Evolutionary conservation across 2,329 filamentous ascomycete genomes (phyloP).

Genomic region (Cytospora leucostoma): DNA sequence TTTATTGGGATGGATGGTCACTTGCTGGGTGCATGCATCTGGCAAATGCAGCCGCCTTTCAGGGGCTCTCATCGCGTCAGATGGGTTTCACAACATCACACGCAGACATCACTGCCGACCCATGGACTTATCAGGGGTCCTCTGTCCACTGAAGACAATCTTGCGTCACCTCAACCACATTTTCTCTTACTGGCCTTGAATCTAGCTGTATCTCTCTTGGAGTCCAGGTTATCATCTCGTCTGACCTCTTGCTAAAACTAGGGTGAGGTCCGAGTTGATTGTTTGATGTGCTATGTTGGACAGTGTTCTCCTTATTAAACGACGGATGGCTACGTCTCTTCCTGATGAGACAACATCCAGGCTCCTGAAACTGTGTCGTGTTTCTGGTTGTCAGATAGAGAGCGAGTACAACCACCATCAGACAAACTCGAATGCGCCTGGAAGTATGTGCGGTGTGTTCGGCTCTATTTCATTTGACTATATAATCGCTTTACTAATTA

Average conservation of each 20-base stretch:
- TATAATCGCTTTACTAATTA: no score
- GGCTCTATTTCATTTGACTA: no score
- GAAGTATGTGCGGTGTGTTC: no score
- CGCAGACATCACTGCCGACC: conserved; percentile 17
- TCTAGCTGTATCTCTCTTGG: not conserved
- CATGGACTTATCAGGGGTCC: conserved; percentile 1
- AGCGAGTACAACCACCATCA: not conserved
- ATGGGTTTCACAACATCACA: conserved; percentile 14
- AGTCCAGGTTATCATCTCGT: no score
- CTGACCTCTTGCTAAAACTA: no score
- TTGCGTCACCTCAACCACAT: not conserved
- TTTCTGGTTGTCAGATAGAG: conserved; percentile 10
- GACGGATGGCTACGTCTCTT: not conserved
- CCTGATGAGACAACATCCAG: conserved; percentile 10
- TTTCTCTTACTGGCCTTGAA: not conserved
- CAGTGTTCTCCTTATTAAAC: not conserved
- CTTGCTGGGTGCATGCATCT: not conserved
- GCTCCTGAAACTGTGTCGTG: conserved; percentile 17
- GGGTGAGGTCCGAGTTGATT: not conserved
- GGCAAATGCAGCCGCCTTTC: conserved; percentile 16
- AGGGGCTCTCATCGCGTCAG: conserved; percentile 10
- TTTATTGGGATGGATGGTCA: not conserved
- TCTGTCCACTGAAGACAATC: not conserved
- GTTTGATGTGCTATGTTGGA: not conserved
- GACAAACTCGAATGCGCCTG: not conserved